Conservation (phyloP, 805 yeast genomes). For the Ogataea methylovora region DNA sequence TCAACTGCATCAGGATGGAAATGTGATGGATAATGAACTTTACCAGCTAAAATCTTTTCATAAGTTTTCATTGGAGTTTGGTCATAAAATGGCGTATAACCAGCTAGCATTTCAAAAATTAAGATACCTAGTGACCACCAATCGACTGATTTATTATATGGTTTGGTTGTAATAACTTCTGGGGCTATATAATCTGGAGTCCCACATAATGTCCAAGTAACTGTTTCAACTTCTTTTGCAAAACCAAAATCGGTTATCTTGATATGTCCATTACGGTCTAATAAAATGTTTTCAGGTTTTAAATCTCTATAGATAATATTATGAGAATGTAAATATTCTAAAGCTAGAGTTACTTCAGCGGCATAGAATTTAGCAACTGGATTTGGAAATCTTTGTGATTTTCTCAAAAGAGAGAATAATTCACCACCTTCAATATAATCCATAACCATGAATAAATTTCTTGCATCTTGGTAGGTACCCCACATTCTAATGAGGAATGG, state of each 20-base stretch:
- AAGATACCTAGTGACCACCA: conserved; percentile 62
- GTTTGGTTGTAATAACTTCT: conserved; percentile 56
- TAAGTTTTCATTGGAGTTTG: conserved; percentile 58
- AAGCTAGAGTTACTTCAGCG: conserved; percentile 51
- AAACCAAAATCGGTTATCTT: conserved; percentile 57
- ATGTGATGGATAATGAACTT: conserved; percentile 44
- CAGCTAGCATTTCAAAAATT: conserved; percentile 55
- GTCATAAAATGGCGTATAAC: conserved; percentile 56
- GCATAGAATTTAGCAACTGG: conserved; percentile 61
- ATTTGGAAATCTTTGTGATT: conserved; percentile 52
- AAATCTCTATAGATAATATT: conserved; percentile 55
- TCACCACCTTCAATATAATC: conserved; percentile 63
- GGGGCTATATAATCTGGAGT: conserved; percentile 63
- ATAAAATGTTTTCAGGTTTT: conserved; percentile 52
- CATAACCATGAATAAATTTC: conserved; percentile 54
- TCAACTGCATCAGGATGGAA: conserved; percentile 48
- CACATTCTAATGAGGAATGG: conserved; percentile 57
- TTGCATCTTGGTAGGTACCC: conserved; percentile 59
- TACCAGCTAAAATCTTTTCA: conserved; percentile 49
- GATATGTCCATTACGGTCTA: conserved; percentile 54
- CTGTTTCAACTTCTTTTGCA: conserved; percentile 54
- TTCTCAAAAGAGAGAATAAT: conserved; percentile 45
- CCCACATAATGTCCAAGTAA: conserved; percentile 56
- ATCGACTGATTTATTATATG: conserved; percentile 55
- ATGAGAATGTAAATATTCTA: conserved; percentile 51